Evolutionary conservation across 495 filamentous ascomycete genomes (phyloP), one percentile per base, ranked within the genome.

Genomic region (Aspergillus affinis): DNA sequence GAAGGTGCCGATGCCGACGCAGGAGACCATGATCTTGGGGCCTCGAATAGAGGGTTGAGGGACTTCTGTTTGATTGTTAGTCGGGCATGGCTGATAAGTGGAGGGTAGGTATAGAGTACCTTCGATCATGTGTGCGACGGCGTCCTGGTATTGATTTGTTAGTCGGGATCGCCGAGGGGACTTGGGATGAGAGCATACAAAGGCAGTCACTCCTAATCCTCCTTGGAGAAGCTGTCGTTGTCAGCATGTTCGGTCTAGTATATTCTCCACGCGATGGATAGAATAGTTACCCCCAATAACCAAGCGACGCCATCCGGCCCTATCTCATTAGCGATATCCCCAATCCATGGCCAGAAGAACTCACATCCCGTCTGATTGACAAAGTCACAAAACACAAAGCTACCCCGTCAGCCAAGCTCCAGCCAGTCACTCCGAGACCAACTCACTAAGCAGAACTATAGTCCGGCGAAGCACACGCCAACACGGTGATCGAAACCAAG

Each of bases 11-110:
- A 90, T 90, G 3, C 75, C 79, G 12, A 91, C 88, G 56, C 84
- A 87, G 20, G 75, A 77, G n/a, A 91, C 75, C 87, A 91, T 90
- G 54, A 89, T 85, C 54, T 83, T 84, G 6, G 88, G 88, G 0
- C 84, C 88, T 65, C 83, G 81, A 4, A 82, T 66, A 4, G 84
- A 70, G 10, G 88, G 79, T 27, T 87, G 78, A 0, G 88, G 88
- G 44, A 91, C 88, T 71, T 91, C 88, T 75, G 53, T 45, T 17
- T 20, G 32, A 13, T n/a, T 44, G 19, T 18, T 21, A 48, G 48
- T 57, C 6, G 36, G 30, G 20, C n/a, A 54, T 26, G 26, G 23
- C 0, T 26, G 19, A 32, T 32, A 32, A 1, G 23, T 23, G 26
- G 27, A 20, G 18, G 29, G 29, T 44, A 21, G 8, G 54, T 32